Evolutionary conservation across 306 rosid genomes (phyloP).

Genomic region (Macrotyloma uniflorum): DNA sequence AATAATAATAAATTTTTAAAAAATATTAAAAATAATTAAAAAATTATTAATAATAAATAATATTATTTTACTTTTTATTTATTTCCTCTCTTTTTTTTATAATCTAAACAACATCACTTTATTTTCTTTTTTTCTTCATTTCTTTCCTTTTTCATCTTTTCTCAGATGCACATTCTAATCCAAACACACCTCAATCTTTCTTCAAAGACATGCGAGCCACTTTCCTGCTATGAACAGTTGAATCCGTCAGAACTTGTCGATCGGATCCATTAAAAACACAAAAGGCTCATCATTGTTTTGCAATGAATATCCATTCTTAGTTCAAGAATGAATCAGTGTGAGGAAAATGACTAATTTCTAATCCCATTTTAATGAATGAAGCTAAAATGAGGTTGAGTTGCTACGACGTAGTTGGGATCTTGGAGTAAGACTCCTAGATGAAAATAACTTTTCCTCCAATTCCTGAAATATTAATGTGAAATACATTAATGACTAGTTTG

Average conservation of each 20-base stretch:
- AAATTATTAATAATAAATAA: too few species aligned
- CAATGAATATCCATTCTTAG: background rate
- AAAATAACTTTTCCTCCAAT: slow-evolving; percentile 33
- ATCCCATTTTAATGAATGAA: background rate
- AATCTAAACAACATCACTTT: too few species aligned
- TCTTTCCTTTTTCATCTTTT: too few species aligned
- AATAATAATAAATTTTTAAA: too few species aligned
- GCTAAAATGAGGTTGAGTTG: slow-evolving; percentile 41
- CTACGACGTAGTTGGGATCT: slow-evolving; percentile 44
- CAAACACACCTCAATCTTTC: too few species aligned
- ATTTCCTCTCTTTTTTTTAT: too few species aligned
- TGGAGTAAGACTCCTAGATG: slow-evolving; percentile 25
- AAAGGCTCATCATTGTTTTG: background rate
- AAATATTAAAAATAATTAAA: too few species aligned
- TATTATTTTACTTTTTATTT: too few species aligned
- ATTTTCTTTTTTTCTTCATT: too few species aligned
- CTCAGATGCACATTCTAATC: too few species aligned
- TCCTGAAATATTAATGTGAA: slow-evolving; percentile 49
- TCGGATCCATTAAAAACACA: background rate
- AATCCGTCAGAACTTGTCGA: background rate
- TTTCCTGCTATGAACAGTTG: background rate
- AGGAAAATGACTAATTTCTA: background rate
- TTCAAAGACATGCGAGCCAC: background rate
- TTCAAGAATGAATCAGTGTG: background rate
- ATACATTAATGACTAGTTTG: background rate